Percentiles rank a stretch among this genome's conserved stretches.
phyloP scores from a whole-genome alignment of 106 monocot species.

The Platanthera guangdongensis region DNA sequence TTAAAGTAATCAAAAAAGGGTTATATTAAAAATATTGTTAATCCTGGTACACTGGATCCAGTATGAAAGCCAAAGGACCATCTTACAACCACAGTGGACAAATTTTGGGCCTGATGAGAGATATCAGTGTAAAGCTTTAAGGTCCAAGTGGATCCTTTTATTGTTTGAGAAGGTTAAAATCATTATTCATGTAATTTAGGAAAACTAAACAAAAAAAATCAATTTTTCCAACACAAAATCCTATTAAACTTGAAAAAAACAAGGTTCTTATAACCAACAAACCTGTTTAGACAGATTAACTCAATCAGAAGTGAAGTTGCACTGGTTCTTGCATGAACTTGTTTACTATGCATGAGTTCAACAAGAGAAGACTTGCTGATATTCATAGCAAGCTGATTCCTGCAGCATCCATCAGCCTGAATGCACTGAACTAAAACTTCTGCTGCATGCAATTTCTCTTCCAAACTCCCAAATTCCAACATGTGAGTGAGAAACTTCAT shows the following conservation, averaged over 20 bases:
- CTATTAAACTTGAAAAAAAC: background rate
- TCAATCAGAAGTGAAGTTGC: slow-evolving; percentile 32
- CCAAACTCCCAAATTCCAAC: slow-evolving; percentile 23
- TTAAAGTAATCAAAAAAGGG: background rate
- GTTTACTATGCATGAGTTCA: slow-evolving; percentile 31
- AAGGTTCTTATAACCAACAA: background rate
- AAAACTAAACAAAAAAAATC: background rate
- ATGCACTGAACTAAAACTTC: slow-evolving; percentile 32
- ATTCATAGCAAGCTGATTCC: slow-evolving; percentile 32
- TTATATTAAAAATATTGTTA: background rate
- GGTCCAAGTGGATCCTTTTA: background rate
- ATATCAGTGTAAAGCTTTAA: background rate
- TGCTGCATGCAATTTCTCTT: slow-evolving; percentile 19
- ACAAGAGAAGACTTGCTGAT: slow-evolving; percentile 20
- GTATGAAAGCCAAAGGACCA: background rate
- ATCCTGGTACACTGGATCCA: background rate
- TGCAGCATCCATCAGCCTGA: slow-evolving; percentile 34
- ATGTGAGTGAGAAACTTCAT: slow-evolving; percentile 24
- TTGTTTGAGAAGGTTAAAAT: background rate
- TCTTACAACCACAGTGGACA: background rate
- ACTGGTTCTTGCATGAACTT: slow-evolving; percentile 17
- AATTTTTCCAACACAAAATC: background rate
- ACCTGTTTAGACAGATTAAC: slow-evolving; percentile 43
- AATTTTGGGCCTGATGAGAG: background rate
- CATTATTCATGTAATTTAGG: background rate